Base-by-base conservation (phyloP, 2,329 filamentous ascomycete species). In the Talaromyces sp. region DNA sequence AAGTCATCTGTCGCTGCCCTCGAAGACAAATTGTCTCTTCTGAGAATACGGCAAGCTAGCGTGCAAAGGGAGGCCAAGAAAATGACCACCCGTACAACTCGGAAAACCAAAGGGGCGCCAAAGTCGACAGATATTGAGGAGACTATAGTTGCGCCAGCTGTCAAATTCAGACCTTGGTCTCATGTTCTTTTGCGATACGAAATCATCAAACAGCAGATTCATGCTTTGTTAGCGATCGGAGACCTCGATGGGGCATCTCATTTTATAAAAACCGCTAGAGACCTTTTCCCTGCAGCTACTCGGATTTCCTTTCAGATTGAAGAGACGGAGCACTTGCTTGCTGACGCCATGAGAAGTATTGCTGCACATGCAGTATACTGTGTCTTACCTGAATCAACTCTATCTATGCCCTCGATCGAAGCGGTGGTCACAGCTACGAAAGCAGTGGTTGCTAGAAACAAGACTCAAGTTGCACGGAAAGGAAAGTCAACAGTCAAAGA, bases 311-410 rank as follows among this genome's bases (percentile, higher is more conserved):
- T 76, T 11, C 68, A 73, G 31, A 73, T 79, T 37, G 71, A 71
- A 5, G 74, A 73, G 63, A 76, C 73, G 39, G 73, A 77, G 56
- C 69, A 75, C 63, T 66, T 75, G 7, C 69, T 78, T 18, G 72
- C 71, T 1, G 71, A 78, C 58, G 75, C 75, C n/a, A 73, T 79
- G 56, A 70, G 72, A 16, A 69, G 75, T 54, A 90, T 96, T 80
- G 84, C 87, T 12, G 83, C 84, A 4, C 91, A 96, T 74, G 88
- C 93, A 2, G 89, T 95, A 3, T 96, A 93, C 74, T 96, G 91
- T 18, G 90, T 93, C 9, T 84, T 98, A 16, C 91, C 93, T 52
- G 95, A 99, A 70, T 97, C 95, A 0, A 96, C 92, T 0, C 87
- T 97, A 28, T 96, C 92, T 0, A 89, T 93, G 64, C 92, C 93